Base-by-base conservation (phyloP, 768 basidiomycete genomes). In the Hygrophoropsis aurantiaca region DNA sequence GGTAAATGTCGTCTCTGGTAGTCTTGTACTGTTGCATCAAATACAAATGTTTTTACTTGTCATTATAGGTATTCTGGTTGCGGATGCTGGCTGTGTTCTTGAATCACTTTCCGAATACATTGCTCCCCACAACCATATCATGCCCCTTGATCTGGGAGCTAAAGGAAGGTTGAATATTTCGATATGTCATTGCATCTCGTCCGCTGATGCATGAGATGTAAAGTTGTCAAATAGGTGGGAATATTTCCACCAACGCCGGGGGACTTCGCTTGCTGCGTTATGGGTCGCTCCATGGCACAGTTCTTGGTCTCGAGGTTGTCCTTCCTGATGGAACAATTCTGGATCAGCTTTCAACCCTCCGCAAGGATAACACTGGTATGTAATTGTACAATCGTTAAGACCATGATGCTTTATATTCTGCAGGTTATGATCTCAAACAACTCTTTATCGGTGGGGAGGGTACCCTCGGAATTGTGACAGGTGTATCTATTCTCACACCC, bases 371-470 rank as follows among this genome's bases (percentile, higher is more conserved):
- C 63, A 98, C 97, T 3, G 94, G 94, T 90, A 50, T 40, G 79
- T 38, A 44, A 30, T 10, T 30, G 30, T 44, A 39, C 18, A 40
- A 15, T 24, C 50, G 35, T 40, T 37, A 40, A 33, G 21, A 32
- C 11, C 30, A 13, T 16, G 15, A 23, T 11, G 19, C 21, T 32
- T 25, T 39, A 21, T 37, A 19, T 33, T 15, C n/a, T 19, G 32
- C 56, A 93, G 95, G 97, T 11, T 97, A 97, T 63, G 97, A 99
- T 66, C 75, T 99, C 38, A 98, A 99, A 67, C 97, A 99, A 60
- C 79, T 99, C 15, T 99, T 98, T 70, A 97, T 99, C 55, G 97
- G 97, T 11, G 85, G 90, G 5, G 97, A 99, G 64, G 97, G 97
- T 42, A 97, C 95, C 0, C 84, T 99, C 19, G 97, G 97, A 37